These are phyloP conservation scores for Verbena officinalis DNA, from an alignment of 257 asterid genomes.

Conservation along the genomic window DNA sequence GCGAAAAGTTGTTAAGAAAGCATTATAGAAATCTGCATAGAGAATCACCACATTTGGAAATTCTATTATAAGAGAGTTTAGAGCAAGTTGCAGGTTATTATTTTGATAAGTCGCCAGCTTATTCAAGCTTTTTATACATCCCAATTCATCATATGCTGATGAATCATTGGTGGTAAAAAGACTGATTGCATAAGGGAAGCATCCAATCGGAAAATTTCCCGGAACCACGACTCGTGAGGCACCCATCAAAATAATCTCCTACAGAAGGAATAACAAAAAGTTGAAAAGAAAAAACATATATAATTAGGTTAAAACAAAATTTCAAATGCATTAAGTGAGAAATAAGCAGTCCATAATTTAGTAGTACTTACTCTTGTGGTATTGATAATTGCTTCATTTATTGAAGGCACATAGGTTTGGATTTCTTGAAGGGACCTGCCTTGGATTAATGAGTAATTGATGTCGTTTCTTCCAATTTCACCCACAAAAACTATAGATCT, in stretches of 20 bases:
- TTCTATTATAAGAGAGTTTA: conserved; percentile 4
- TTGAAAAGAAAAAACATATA: too few species aligned
- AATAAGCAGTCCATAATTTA: not conserved
- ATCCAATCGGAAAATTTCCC: not conserved
- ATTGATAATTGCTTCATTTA: conserved; percentile 26
- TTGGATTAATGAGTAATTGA: not conserved
- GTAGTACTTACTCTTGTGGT: conserved; percentile 27
- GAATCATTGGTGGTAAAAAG: not conserved
- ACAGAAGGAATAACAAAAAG: too few species aligned
- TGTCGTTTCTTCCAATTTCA: conserved; percentile 41
- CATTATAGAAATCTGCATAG: conserved; percentile 22
- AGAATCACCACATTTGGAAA: conserved; percentile 19
- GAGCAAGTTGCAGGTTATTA: not conserved
- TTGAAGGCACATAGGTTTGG: conserved; percentile 17
- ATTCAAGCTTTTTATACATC: conserved; percentile 28
- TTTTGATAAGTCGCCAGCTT: not conserved
- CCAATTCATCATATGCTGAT: conserved; percentile 9
- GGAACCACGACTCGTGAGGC: too few species aligned
- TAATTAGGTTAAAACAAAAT: too few species aligned
- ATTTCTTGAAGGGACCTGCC: conserved; percentile 20
- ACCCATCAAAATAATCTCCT: too few species aligned
- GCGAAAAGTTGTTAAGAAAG: conserved; percentile 15
- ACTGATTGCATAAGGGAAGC: not conserved
- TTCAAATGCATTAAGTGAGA: not conserved
- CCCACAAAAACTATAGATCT: conserved; percentile 29